A percentile compares a stretch with the other conserved stretches of the same genome.
phyloP scores from a whole-genome alignment of 768 basidiomycete genomes.

The Mycena capillaripes region DNA sequence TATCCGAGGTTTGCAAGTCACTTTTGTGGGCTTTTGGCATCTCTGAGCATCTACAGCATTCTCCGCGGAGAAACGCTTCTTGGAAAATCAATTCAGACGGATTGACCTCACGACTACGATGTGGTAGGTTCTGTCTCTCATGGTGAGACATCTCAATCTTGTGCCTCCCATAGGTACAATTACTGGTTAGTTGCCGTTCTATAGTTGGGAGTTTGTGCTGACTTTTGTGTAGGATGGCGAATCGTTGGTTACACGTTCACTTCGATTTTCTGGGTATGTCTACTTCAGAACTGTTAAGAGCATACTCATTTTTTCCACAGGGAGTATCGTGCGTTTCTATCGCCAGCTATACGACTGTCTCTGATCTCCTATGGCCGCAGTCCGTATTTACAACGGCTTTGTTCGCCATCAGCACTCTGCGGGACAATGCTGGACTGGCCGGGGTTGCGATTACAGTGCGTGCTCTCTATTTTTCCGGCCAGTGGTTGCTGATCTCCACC shows the following conservation, averaged over 20 bases:
- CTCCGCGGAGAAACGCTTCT: slow-evolving; percentile 83
- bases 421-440: slow-evolving; percentile 58
- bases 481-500: background rate
- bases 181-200: slow-evolving; percentile 78
- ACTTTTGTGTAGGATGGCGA: slow-evolving; percentile 59
- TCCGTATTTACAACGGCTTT: slow-evolving; percentile 71
- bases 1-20: slow-evolving; percentile 65
- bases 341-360: background rate
- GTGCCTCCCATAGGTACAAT: too few relatives aligned
- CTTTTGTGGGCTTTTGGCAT: background rate
- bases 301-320: background rate
- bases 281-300: too few relatives aligned
- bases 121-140: too few relatives aligned
- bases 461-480: background rate
- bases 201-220: too few relatives aligned
- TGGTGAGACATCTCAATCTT: too few relatives aligned
- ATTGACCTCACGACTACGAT: slow-evolving; percentile 79
- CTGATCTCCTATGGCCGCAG: slow-evolving; percentile 17
- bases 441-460: slow-evolving; percentile 66
- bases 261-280: slow-evolving; percentile 28
- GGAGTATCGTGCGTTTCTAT: slow-evolving; percentile 21
- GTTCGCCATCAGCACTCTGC: slow-evolving; percentile 65
- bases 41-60: slow-evolving; percentile 62
- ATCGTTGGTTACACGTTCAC: slow-evolving; percentile 25
- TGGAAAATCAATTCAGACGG: slow-evolving; percentile 79